phyloP scores from a whole-genome alignment of 2,329 filamentous ascomycete species.

The Verticillium dahliae region DNA sequence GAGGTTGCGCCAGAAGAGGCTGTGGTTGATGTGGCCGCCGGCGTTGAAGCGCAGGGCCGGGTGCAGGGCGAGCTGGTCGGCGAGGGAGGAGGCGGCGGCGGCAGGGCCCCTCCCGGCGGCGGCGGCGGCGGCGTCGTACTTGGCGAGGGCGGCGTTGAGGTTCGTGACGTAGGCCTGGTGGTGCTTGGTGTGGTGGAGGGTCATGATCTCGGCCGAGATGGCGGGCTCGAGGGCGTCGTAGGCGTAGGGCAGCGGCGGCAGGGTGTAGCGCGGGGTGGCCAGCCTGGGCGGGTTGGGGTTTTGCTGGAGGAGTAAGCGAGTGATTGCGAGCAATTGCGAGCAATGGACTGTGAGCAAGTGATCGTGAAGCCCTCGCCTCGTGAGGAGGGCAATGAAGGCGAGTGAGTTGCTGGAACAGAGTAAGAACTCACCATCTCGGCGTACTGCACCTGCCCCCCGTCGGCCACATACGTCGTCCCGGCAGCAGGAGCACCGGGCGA shows the following conservation, averaged over 20 bases:
- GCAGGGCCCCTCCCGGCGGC: constrained; percentile 32
- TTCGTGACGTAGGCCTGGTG: constrained; percentile 77
- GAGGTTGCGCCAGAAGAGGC: constrained; percentile 65
- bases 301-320: not conserved
- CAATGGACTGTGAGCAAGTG: too few species aligned
- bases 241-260: constrained; percentile 1
- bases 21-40: constrained; percentile 61
- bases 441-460: not conserved
- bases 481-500: not conserved
- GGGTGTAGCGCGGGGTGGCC: not conserved
- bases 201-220: constrained; percentile 77
- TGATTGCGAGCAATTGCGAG: too few species aligned
- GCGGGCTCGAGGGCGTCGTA: constrained; percentile 51
- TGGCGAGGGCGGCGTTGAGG: constrained; percentile 64
- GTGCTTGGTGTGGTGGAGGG: constrained; percentile 77
- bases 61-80: constrained; percentile 20
- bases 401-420: not conserved
- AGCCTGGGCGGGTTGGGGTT: not conserved
- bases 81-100: constrained; percentile 45
- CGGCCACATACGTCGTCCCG: not conserved
- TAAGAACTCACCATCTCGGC: not conserved
- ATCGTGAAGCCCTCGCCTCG: too few species aligned
- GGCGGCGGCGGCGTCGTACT: constrained; percentile 56
- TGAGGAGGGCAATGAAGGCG: not conserved
- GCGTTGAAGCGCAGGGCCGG: constrained; percentile 57